Evolutionary conservation across 306 rosid genomes (phyloP).

Genomic region (Coriaria nepalensis): DNA sequence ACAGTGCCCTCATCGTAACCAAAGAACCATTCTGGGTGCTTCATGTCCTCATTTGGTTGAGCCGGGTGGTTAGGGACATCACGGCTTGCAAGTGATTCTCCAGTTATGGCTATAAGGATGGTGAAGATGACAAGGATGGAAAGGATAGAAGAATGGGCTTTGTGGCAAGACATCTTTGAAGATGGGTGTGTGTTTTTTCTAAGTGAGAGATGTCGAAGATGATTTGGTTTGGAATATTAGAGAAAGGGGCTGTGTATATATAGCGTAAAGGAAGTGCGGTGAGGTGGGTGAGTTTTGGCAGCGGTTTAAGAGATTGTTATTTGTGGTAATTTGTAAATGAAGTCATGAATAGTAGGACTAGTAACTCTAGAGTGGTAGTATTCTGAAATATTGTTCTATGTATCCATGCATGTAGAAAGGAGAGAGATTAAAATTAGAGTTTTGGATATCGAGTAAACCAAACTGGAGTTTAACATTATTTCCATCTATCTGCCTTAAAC

Average conservation of each 20-base stretch:
- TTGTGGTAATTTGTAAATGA: too few relatives aligned
- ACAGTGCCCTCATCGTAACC: constrained; percentile 30
- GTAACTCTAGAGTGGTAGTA: too few relatives aligned
- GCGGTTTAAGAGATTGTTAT: constrained; percentile 33
- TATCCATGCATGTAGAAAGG: constrained; percentile 6
- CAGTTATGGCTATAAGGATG: constrained; percentile 25
- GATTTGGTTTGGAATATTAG: constrained; percentile 27
- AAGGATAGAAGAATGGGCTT: constrained; percentile 15
- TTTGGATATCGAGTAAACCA: too few relatives aligned
- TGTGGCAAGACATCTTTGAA: constrained; percentile 15
- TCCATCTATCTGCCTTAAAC: too few relatives aligned
- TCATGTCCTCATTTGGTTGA: constrained; percentile 21
- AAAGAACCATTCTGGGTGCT: constrained; percentile 40
- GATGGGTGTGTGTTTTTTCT: not conserved
- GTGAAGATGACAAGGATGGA: constrained; percentile 21
- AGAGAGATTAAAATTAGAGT: too few relatives aligned
- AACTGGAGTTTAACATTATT: too few relatives aligned
- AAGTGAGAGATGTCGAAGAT: not conserved
- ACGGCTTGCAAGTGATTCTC: constrained; percentile 31
- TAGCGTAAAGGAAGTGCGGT: constrained; percentile 3
- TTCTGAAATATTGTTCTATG: not conserved
- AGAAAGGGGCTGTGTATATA: constrained; percentile 25
- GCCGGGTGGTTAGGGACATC: constrained; percentile 6
- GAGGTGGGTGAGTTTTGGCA: constrained; percentile 34
- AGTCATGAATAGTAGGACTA: too few relatives aligned